A percentile compares a stretch with the other conserved stretches of the same genome.
Evolutionary conservation across 805 yeast species (phyloP).

Genomic region (Ogataea ramenticola): DNA sequence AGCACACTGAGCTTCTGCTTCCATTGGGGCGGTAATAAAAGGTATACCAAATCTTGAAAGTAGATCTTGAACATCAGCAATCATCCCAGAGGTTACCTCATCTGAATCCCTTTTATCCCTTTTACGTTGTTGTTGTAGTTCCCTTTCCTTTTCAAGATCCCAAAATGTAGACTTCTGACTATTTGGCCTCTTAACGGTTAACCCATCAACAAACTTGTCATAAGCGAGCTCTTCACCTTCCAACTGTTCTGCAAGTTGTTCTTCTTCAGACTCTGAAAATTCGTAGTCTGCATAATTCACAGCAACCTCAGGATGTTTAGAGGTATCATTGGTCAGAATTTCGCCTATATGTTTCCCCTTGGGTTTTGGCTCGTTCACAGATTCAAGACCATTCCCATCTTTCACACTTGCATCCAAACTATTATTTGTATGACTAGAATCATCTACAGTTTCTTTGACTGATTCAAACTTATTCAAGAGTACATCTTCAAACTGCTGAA

Average conservation of each 20-base stretch:
- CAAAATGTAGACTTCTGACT: constrained; percentile 12
- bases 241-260: constrained; percentile 53
- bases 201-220: constrained; percentile 45
- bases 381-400: no score
- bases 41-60: constrained; percentile 89
- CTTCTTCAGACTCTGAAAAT: constrained; percentile 75
- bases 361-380: no score
- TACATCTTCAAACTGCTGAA: no score
- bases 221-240: constrained; percentile 69
- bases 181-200: constrained; percentile 14
- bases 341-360: no score
- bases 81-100: constrained; percentile 81
- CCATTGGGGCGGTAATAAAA: constrained; percentile 93
- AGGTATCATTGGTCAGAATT: neutral
- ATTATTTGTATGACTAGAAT: no score
- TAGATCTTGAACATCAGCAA: constrained; percentile 84
- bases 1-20: constrained; percentile 98
- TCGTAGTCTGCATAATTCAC: constrained; percentile 39
- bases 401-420: no score
- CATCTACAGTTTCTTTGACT: no score
- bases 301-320: constrained; percentile 2
- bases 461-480: no score
- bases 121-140: constrained; percentile 52
- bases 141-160: constrained; percentile 34
- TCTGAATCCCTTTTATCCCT: constrained; percentile 83